Base-by-base conservation (phyloP, 73 alveolate genomes). In the Breviolum minutum region DNA sequence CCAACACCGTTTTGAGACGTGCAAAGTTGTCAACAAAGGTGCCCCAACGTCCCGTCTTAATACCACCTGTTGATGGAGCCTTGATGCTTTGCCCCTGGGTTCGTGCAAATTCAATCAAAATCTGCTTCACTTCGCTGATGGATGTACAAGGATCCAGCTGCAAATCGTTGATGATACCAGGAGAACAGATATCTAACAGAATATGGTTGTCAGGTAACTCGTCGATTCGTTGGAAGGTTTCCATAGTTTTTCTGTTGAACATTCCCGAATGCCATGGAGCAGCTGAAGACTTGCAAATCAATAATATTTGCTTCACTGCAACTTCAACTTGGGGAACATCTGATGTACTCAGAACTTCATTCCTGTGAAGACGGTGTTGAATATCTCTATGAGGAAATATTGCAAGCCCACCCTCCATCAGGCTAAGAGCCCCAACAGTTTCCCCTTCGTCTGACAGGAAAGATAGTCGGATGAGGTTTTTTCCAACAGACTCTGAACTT, bases 11-110 rank as follows among this genome's bases (percentile, higher is more conserved):
- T 26, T 63, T 40, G 14, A 92, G 81, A 10, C 64, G 32, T 48
- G 19, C 26, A 10, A 61, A 74, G 27, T 66, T 5, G 29, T 92
- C 97, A 4, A 73, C 81, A 66, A 92, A 92, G 24, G 26, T 64
- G 8, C 90, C 68, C 97, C 97, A 92, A 14, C 97, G 64, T 11
- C 81, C 90, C 16, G n/a, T 9, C 27, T 74, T 73, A 79, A 60
- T 79, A 14, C 76, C 81, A 7, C 81, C 73, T 8, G 61, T 16
- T 6, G 32, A n/a, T 0, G 40, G 16, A 0, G 76, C 92, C 8
- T 8, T 20, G n/a, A 61, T 22, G 61, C 61, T 61, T 22, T 24
- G 0, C 11, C 92, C 92, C 17, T 81, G 62, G 24, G 87, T 48
- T 5, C 29, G 22, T 4, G 90, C 88, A 16, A 10, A 61, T 7